Evolutionary conservation across 176 grass and related monocot genomes (phyloP).

Genomic region (Oryza officinalis): DNA sequence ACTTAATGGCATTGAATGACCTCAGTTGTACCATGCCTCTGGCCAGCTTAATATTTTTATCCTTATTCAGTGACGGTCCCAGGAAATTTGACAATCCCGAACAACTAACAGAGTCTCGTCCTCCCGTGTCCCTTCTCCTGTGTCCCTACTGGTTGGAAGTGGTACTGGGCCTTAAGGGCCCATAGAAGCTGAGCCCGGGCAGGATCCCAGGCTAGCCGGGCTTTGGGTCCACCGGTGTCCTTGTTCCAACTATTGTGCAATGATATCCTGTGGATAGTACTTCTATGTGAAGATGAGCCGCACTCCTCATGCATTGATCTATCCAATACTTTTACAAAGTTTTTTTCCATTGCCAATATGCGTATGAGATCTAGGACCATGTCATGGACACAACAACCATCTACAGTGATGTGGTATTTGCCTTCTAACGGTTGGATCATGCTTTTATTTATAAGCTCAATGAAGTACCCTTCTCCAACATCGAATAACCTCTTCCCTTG

Average conservation of each 20-base stretch:
- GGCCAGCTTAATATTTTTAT: background rate
- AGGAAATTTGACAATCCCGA: no score
- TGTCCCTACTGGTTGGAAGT: no score
- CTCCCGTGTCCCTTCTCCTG: no score
- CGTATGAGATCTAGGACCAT: background rate
- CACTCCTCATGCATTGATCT: no score
- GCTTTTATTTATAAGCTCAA: background rate
- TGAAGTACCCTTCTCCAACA: constrained; percentile 14
- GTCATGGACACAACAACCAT: background rate
- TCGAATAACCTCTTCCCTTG: background rate
- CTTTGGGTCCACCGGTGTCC: no score
- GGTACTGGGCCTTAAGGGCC: no score
- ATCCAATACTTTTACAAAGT: constrained; percentile 17
- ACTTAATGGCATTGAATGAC: background rate
- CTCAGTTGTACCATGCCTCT: background rate
- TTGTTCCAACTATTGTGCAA: background rate
- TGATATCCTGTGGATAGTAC: background rate
- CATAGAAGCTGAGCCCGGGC: no score
- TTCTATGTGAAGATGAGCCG: background rate
- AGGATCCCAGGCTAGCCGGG: no score
- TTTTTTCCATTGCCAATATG: background rate
- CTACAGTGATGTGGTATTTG: accelerated
- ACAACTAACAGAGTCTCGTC: no score
- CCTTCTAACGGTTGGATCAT: background rate
- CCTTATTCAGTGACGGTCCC: no score